Percentiles rank a stretch among this genome's conserved stretches.
These are phyloP conservation scores for Apiotrichum domesticum DNA, from an alignment of 1,284 basidiomycete species.

Conservation along the genomic window DNA sequence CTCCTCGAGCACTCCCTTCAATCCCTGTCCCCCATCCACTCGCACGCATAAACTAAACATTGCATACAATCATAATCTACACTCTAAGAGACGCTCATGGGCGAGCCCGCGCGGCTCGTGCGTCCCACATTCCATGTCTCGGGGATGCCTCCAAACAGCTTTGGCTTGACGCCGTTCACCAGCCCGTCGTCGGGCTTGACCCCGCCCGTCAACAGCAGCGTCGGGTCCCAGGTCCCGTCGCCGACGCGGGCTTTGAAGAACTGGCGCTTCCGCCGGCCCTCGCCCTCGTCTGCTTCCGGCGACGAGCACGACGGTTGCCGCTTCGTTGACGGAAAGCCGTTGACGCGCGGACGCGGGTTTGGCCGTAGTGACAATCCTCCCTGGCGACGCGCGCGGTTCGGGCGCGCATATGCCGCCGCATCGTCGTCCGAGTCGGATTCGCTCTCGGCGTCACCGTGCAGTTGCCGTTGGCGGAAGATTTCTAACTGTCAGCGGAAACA, in stretches of 20 bases:
- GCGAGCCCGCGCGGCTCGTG: slow-evolving; percentile 24
- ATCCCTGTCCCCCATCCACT: no score
- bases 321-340: slow-evolving; percentile 18
- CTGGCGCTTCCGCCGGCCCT: slow-evolving; percentile 18
- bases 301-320: slow-evolving; percentile 14
- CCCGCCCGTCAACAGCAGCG: slow-evolving; percentile 11
- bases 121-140: slow-evolving; percentile 21
- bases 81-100: slow-evolving; percentile 23
- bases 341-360: slow-evolving; percentile 18
- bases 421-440: slow-evolving; percentile 26
- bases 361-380: slow-evolving; percentile 17
- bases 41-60: not conserved
- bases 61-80: slow-evolving; percentile 7
- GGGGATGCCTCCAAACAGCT: slow-evolving; percentile 21
- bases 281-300: slow-evolving; percentile 8
- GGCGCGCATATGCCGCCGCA: slow-evolving; percentile 18
- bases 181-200: slow-evolving; percentile 10
- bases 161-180: slow-evolving; percentile 19
- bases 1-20: no score
- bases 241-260: slow-evolving; percentile 18
- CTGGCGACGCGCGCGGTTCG: slow-evolving; percentile 23
- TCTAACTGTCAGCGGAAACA: slow-evolving; percentile 12
- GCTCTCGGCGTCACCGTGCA: slow-evolving; percentile 19
- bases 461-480: slow-evolving; percentile 19
- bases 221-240: slow-evolving; percentile 18